Evolutionary conservation across 495 filamentous ascomycete genomes (phyloP).

Genomic region (Clohesyomyces aquaticus): DNA sequence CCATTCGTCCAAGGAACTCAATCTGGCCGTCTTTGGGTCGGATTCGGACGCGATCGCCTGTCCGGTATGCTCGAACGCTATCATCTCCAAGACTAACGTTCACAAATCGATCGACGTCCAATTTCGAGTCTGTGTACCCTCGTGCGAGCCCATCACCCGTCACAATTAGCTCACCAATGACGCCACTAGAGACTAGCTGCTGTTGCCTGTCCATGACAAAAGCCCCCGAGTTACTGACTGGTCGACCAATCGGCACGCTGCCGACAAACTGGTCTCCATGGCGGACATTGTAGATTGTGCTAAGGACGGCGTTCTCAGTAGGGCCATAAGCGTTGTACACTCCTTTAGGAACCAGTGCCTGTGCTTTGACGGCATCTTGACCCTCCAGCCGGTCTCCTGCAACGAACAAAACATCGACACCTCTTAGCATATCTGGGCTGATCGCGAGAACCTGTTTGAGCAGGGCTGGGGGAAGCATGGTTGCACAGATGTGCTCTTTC

Average conservation of each 20-base stretch:
- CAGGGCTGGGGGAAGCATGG: neutral
- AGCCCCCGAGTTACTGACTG: conserved; percentile 36
- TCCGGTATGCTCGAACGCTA: neutral
- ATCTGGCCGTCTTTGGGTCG: neutral
- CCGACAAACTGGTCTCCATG: conserved; percentile 46
- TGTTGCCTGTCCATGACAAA: conserved; percentile 47
- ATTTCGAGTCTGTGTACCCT: neutral
- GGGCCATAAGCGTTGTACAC: neutral
- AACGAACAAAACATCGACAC: neutral
- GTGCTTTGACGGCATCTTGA: neutral
- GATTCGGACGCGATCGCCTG: neutral
- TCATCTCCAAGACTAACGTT: neutral
- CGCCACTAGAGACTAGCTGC: conserved; percentile 44
- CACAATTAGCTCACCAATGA: conserved; percentile 53
- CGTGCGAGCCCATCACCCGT: conserved; percentile 43
- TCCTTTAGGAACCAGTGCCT: neutral
- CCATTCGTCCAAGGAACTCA: neutral
- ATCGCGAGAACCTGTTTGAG: neutral
- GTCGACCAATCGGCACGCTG: conserved; percentile 39
- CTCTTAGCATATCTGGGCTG: neutral
- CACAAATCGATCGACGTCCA: neutral
- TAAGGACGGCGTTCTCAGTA: neutral
- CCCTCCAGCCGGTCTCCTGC: neutral
- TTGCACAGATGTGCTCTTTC: neutral
- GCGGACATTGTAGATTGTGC: neutral